Base-by-base conservation (phyloP, 1,284 basidiomycete species). In the Rhodotorula sp. region DNA sequence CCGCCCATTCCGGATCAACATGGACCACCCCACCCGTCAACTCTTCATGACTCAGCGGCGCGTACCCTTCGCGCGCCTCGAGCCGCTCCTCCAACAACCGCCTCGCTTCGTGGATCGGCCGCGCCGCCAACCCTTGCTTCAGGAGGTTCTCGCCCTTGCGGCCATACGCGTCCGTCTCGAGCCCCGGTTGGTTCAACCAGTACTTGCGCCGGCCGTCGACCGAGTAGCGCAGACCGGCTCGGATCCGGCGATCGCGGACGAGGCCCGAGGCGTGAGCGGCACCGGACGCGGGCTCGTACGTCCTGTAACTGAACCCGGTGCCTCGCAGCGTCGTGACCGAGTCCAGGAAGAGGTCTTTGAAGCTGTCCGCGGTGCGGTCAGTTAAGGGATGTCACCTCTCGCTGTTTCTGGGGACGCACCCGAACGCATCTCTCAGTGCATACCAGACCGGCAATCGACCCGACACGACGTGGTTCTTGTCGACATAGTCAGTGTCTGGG, bases 261-360 rank as follows among this genome's bases (percentile, higher is more conserved):
- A 85, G 84, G 26, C 93, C 93, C 73, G 92, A 86, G 74, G 70
- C 57, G 78, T 99, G 95, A 77, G 98, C 88, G 61, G 88, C 88
- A 1, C 94, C 94, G 80, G 97, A 93, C 52, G 90, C 92, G 1
- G 95, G 95, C 79, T 99, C 95, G 79, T 95, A 98, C 52, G 91
- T 90, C 68, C 93, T 89, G 81, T 99, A 99, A 62, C 92, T 91
- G 85, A 98, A 94, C 2, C 93, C 92, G 74, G 90, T 87, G 3
- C 95, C 95, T 23, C 87, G 85, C 15, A 97, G 83, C 0, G 95
- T 99, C 19, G 87, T 84, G 74, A 91, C 88, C 19, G 87, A 87
- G 81, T 99, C 95, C 77, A 92, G 89, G 66, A 92, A 83, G 48
- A 99, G 91, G 79, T 99, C 97, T 57, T 78, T 78, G 69, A 70